Evolutionary conservation across 2,329 filamentous ascomycete genomes (phyloP), one percentile per base, ranked within the genome.

Genomic region (Aureobasidium lini): DNA sequence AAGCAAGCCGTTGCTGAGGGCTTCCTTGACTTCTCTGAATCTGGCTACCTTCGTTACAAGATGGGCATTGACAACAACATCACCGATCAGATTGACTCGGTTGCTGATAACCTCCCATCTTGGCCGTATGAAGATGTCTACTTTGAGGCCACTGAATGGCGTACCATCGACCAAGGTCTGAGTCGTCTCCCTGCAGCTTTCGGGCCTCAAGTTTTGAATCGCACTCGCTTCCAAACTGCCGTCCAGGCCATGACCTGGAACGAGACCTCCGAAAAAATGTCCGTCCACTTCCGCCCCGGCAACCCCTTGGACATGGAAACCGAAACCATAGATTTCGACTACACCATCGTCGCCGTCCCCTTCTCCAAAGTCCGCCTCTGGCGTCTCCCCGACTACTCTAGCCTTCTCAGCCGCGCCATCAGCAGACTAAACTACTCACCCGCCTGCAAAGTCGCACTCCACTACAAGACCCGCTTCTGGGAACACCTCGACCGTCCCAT

Each of bases 381-480:
- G 83, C 74, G 81, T 5, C 73, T 88, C 0, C 82, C 83, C 0
- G 68, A 68, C 4, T 81, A 80, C 65, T 78, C 79, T 32, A 75
- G 75, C n/a, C 72, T 81, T 4, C 69, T 82, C 34, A 69, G 69
- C 42, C 76, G 76, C 10, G 78, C 79, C 6, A 81, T 81, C 64
- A 68, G 64, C 28, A 71, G 71, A 15, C 72, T 82, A 61, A 79
- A 80, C 63, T 82, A 81, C 67, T 67, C 74, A 28, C 76, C 75
- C 28, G 71, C 74, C 1, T 82, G 79, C 67, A 82, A 82, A 68
- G 79, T 89, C 0, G 82, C 85, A 0, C 78, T 89, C 2, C 84
- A 87, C 69, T 90, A 87, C 74, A 76, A 80, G 60, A 83, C 85
- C 0, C 83, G 87, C 1, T 83, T 82, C 72, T 83, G 80, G 80